Percentiles rank a stretch among this genome's conserved stretches.
phyloP scores from a whole-genome alignment of 768 basidiomycete species.

The Mycena indigotica region DNA sequence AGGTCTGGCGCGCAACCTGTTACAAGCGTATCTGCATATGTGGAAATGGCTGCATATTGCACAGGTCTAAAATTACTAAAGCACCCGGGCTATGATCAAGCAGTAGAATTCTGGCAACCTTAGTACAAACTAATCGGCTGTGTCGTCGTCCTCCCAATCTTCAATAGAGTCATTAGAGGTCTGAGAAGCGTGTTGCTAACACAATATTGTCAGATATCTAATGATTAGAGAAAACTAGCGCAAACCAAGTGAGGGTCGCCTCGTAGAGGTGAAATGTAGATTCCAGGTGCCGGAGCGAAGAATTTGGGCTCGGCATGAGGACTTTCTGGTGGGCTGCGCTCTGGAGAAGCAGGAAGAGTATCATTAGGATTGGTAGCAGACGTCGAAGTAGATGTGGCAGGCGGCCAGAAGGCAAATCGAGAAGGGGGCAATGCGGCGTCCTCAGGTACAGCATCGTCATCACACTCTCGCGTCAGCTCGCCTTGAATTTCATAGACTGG shows the following conservation, averaged over 20 bases:
- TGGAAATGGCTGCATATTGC: too few species aligned
- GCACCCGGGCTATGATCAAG: too few species aligned
- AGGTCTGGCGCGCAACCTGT: too few species aligned
- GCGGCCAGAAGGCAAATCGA: not conserved
- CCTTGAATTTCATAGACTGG: conserved; percentile 18
- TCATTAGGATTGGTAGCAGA: not conserved
- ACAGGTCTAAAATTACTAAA: too few species aligned
- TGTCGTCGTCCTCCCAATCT: conserved; percentile 36
- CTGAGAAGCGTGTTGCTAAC: conserved; percentile 20
- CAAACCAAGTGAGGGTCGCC: conserved; percentile 7
- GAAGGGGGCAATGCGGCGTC: not conserved
- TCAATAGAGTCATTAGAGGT: conserved; percentile 41
- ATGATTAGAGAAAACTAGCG: not conserved
- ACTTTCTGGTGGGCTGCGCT: not conserved
- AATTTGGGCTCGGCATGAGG: conserved; percentile 18
- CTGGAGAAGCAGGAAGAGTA: not conserved
- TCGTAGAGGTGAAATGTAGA: conserved; percentile 39
- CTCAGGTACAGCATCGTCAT: not conserved
- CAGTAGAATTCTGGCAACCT: too few species aligned
- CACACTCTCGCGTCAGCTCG: conserved; percentile 11
- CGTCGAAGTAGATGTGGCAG: not conserved
- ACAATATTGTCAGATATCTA: not conserved
- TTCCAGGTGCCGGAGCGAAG: conserved; percentile 41
- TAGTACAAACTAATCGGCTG: not conserved
- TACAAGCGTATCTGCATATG: too few species aligned